phyloP scores from a whole-genome alignment of 75 land plant species.

The Pinus taeda region DNA sequence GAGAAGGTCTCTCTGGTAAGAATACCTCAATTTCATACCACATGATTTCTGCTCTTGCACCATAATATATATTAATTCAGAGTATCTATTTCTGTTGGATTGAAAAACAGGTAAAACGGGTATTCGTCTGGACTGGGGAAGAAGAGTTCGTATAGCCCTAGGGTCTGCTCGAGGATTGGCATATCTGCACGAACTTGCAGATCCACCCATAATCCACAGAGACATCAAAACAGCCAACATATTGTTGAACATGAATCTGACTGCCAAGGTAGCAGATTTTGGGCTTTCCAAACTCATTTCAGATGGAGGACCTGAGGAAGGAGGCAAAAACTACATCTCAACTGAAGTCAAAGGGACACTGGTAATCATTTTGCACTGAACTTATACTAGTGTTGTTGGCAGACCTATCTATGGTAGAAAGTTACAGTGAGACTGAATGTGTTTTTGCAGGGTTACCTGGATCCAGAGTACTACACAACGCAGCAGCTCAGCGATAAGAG shows the following conservation, averaged over 20 bases:
- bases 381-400: too few relatives aligned
- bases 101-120: slow-evolving; percentile 44
- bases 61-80: neutral
- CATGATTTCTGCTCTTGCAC: neutral
- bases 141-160: slow-evolving; percentile 67
- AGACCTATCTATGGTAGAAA: too few relatives aligned
- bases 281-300: slow-evolving; percentile 61
- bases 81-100: neutral
- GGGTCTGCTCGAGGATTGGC: slow-evolving; percentile 73
- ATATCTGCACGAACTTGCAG: slow-evolving; percentile 76
- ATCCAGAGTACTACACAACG: slow-evolving; percentile 89
- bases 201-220: slow-evolving; percentile 84
- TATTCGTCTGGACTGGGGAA: slow-evolving; percentile 62
- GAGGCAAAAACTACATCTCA: slow-evolving; percentile 46
- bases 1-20: slow-evolving; percentile 14
- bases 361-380: slow-evolving; percentile 25
- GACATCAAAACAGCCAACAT: slow-evolving; percentile 82
- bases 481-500: slow-evolving; percentile 82
- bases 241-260: slow-evolving; percentile 58
- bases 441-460: slow-evolving; percentile 74
- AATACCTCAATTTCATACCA: neutral
- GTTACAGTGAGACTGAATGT: too few relatives aligned
- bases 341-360: slow-evolving; percentile 89
- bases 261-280: slow-evolving; percentile 85
- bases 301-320: slow-evolving; percentile 16